Conservation (phyloP, 805 yeast species). For the Ogataea minuta region DNA sequence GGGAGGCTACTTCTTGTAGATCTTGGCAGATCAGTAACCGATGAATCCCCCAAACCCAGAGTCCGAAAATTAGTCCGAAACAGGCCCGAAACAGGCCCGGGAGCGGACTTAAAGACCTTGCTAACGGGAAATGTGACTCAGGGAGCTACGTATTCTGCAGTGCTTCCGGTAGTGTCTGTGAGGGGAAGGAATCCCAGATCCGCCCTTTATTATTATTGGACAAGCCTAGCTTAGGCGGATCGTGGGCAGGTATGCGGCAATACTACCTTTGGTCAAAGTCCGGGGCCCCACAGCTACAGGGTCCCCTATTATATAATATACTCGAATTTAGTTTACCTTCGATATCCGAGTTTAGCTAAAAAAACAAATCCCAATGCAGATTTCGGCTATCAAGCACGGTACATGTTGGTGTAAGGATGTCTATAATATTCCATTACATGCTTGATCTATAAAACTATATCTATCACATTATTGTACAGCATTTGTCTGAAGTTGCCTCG, state of each 20-base stretch:
- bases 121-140: slow-evolving; percentile 6
- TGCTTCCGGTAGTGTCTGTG: background rate
- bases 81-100: slow-evolving; percentile 7
- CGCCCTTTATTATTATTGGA: slow-evolving; percentile 1
- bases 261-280: background rate
- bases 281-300: background rate
- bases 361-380: too few relatives aligned
- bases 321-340: background rate
- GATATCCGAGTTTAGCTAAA: slow-evolving; percentile 8
- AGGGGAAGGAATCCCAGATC: background rate
- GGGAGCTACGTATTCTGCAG: background rate
- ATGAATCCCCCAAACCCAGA: too few relatives aligned
- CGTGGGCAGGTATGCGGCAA: background rate
- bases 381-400: too few relatives aligned
- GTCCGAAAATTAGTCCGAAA: background rate
- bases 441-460: background rate
- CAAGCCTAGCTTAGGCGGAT: background rate
- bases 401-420: slow-evolving; percentile 7
- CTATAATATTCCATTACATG: too few relatives aligned
- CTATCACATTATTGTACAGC: slow-evolving; percentile 7
- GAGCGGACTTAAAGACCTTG: background rate
- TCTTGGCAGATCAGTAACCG: too few relatives aligned
- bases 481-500: background rate
- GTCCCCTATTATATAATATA: too few relatives aligned
- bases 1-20: too few relatives aligned